Evolutionary conservation across 2,329 filamentous ascomycete genomes (phyloP).

Genomic region (Colletotrichum abscissum): DNA sequence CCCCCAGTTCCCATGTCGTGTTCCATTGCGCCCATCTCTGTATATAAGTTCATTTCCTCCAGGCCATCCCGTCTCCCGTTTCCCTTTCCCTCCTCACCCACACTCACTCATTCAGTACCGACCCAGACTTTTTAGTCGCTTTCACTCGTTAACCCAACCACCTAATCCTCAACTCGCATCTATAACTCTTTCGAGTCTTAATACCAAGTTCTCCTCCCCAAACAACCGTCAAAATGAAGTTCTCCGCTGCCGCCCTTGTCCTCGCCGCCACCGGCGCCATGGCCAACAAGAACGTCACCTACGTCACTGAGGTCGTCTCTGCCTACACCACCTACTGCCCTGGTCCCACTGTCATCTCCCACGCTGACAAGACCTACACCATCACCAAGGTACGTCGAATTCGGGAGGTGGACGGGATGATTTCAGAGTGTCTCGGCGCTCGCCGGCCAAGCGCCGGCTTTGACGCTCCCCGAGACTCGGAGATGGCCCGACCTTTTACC

Average conservation of each 20-base stretch:
- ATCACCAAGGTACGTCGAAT: conserved; percentile 56
- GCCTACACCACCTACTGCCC: conserved; percentile 80
- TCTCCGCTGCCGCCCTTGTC: conserved; percentile 64
- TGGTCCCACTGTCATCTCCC: conserved; percentile 70
- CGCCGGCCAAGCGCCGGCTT: neutral
- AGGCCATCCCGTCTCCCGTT: conserved; percentile 45
- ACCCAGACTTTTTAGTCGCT: conserved; percentile 68
- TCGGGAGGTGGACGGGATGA: neutral
- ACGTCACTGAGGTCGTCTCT: conserved; percentile 75
- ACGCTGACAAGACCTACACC: conserved; percentile 75
- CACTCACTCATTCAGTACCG: conserved; percentile 54
- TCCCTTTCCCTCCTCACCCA: conserved; percentile 58
- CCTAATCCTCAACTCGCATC: conserved; percentile 46
- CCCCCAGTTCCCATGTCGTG: conserved; percentile 27
- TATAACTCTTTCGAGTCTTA: conserved; percentile 44
- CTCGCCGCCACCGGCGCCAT: conserved; percentile 62
- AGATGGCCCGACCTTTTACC: neutral
- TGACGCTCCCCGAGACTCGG: neutral
- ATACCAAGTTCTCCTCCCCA: conserved; percentile 42
- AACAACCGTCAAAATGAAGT: conserved; percentile 72
- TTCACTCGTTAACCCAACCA: conserved; percentile 63
- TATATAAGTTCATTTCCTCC: conserved; percentile 63
- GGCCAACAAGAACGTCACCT: conserved; percentile 59
- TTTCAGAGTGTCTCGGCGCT: conserved; percentile 44
- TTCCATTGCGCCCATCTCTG: conserved; percentile 38